Base-by-base conservation (phyloP, 2,329 filamentous ascomycete species). In the Cladosporium colombiae region DNA sequence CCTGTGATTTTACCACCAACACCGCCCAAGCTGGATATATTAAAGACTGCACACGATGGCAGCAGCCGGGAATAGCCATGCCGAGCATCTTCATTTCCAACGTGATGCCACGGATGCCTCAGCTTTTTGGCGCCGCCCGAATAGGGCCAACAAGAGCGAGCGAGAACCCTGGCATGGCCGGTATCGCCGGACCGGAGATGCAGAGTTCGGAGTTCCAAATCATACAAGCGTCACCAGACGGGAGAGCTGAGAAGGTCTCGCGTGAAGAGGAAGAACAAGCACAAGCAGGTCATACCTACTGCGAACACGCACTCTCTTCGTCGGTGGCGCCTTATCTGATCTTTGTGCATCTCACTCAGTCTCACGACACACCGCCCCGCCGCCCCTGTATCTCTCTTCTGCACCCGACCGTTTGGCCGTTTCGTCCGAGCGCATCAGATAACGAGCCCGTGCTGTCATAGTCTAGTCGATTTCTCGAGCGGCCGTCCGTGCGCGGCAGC, bases 351-450 rank as follows among this genome's bases (percentile, higher is more conserved):
- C 52, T 33, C 52, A 46, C 40, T 21, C 27, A 29, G 27, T 16
- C 50, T 31, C 50, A 21, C 37, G n/a, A 46, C 52, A n/a, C 52
- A 55, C 31, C 52, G 14, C 27, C 52, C 27, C 18, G 21, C 52
- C 52, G 52, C 52, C 52, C 52, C 52, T 55, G 52, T 29, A 55
- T 21, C 52, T 46, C 52, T 53, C 25, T 53, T 31, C 18, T 31
- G 31, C 18, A 55, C 33, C 55, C 55, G 55, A 57, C 55, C 21
- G 55, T 57, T 40, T 40, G 55, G 55, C 55, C 31, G 55, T 40
- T 35, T 11, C n/a, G 56, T 59, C 56, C 56, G 27, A 59, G 56
- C 56, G 56, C 56, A 59, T 59, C 56, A 44, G 56, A 59, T 59
- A 59, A 59, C 37, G 37, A 37, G 55, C 55, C 33, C 55, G 55